A percentile compares a stretch with the other conserved stretches of the same genome.
Conservation (phyloP, 108 stramenopile species). For the Cyclotella atomus region DNA sequence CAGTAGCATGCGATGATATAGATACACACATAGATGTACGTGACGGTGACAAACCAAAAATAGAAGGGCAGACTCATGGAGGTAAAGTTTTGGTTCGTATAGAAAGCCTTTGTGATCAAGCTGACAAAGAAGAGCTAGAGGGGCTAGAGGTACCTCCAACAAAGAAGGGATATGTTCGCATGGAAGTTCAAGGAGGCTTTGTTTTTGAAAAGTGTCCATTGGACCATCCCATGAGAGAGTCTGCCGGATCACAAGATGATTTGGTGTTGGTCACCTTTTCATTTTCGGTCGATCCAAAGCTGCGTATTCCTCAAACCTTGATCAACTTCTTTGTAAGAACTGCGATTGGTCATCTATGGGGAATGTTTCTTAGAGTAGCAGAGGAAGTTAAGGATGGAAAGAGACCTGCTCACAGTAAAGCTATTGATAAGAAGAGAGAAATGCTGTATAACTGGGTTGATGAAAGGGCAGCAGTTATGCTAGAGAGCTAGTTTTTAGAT, state of each 20-base stretch:
- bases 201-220: slow-evolving; percentile 70
- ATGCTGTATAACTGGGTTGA: slow-evolving; percentile 77
- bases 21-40: slow-evolving; percentile 41
- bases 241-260: slow-evolving; percentile 35
- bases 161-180: slow-evolving; percentile 38
- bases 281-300: slow-evolving; percentile 61
- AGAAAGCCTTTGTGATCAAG: slow-evolving; percentile 48
- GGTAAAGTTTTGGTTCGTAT: slow-evolving; percentile 34
- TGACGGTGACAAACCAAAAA: slow-evolving; percentile 1
- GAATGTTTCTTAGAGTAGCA: slow-evolving; percentile 66
- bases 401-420: slow-evolving; percentile 57
- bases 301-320: slow-evolving; percentile 59
- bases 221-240: slow-evolving; percentile 56
- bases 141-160: slow-evolving; percentile 42
- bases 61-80: background rate
- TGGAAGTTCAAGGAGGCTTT: slow-evolving; percentile 69
- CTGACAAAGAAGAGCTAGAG: slow-evolving; percentile 30
- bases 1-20: slow-evolving; percentile 74
- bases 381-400: slow-evolving; percentile 73
- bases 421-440: slow-evolving; percentile 67
- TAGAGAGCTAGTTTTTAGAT: background rate
- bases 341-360: slow-evolving; percentile 65
- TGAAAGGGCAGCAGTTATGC: slow-evolving; percentile 58
- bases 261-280: slow-evolving; percentile 60
- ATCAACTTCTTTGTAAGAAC: slow-evolving; percentile 68